Conservation (phyloP, 2,329 filamentous ascomycete species). For the Didymella lethalis region DNA sequence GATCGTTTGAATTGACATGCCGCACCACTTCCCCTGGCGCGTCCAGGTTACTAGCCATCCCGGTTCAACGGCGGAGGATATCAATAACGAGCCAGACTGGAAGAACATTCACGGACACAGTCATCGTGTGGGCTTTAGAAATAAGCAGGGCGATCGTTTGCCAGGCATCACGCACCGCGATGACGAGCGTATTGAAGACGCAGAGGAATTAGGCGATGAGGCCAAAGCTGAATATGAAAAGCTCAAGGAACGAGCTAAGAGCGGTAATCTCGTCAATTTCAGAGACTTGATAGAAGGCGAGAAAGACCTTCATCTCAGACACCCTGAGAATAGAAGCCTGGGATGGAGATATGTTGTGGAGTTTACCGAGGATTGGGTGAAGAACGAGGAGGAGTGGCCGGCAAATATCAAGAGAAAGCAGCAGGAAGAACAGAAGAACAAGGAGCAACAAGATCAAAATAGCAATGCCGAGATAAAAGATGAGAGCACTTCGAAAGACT, state of each 20-base stretch:
- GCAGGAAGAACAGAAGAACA: conserved; percentile 31
- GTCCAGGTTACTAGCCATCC: conserved; percentile 47
- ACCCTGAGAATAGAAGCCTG: conserved; percentile 55
- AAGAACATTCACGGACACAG: conserved; percentile 38
- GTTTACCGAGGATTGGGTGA: conserved; percentile 59
- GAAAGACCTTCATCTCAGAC: conserved; percentile 55
- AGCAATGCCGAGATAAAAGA: conserved; percentile 30
- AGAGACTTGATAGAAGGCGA: conserved; percentile 40
- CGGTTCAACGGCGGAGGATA: conserved; percentile 52
- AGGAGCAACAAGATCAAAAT: conserved; percentile 30
- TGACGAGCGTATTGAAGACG: conserved; percentile 37
- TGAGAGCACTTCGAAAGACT: conserved; percentile 14
- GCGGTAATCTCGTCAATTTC: conserved; percentile 51
- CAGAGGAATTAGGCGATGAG: conserved; percentile 32
- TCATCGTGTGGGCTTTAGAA: conserved; percentile 53
- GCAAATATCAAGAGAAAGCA: conserved; percentile 55
- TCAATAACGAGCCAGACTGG: conserved; percentile 57
- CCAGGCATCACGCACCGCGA: conserved; percentile 51
- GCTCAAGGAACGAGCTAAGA: conserved; percentile 34
- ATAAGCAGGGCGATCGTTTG: conserved; percentile 45
- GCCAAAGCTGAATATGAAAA: conserved; percentile 36
- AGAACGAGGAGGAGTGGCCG: conserved; percentile 59
- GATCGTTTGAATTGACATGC: conserved; percentile 1
- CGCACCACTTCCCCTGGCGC: conserved; percentile 34
- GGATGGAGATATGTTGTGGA: conserved; percentile 62